Conservation (phyloP, 2,329 filamentous ascomycete genomes). For the Colletotrichum australisinense region DNA sequence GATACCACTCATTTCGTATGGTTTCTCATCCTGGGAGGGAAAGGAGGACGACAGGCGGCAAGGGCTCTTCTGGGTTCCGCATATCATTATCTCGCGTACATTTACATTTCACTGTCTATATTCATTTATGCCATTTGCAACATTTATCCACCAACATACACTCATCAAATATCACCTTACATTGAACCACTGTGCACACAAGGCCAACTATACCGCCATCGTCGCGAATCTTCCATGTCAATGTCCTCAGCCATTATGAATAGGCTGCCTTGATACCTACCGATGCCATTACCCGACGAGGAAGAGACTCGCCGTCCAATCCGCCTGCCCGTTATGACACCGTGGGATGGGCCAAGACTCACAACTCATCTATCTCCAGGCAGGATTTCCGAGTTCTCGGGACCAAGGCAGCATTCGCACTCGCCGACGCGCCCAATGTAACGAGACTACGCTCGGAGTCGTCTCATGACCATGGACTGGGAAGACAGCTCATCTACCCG, state of each 20-base stretch:
- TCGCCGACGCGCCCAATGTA: slow-evolving; percentile 27
- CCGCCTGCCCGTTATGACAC: neutral
- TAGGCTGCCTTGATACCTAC: neutral
- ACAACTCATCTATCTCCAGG: neutral
- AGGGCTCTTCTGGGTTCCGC: neutral
- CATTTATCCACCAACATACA: neutral
- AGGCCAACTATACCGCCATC: neutral
- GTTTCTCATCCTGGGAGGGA: neutral
- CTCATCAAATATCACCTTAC: neutral
- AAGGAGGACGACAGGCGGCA: neutral
- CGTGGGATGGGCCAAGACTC: neutral
- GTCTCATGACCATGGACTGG: slow-evolving; percentile 13
- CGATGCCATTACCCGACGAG: neutral
- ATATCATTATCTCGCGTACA: slow-evolving; percentile 3
- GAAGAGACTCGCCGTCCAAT: neutral
- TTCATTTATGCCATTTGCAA: neutral
- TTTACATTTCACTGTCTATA: slow-evolving; percentile 24
- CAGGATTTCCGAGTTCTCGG: slow-evolving; percentile 23
- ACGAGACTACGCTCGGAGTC: slow-evolving; percentile 6
- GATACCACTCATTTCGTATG: slow-evolving; percentile 25
- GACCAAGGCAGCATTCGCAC: slow-evolving; percentile 21
- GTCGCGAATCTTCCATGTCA: neutral
- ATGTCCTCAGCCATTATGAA: neutral
- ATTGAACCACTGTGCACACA: neutral
- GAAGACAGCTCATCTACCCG: neutral